Evolutionary conservation across 1,139 yeast species (phyloP).

Genomic region (Suhomyces ambrosiae): DNA sequence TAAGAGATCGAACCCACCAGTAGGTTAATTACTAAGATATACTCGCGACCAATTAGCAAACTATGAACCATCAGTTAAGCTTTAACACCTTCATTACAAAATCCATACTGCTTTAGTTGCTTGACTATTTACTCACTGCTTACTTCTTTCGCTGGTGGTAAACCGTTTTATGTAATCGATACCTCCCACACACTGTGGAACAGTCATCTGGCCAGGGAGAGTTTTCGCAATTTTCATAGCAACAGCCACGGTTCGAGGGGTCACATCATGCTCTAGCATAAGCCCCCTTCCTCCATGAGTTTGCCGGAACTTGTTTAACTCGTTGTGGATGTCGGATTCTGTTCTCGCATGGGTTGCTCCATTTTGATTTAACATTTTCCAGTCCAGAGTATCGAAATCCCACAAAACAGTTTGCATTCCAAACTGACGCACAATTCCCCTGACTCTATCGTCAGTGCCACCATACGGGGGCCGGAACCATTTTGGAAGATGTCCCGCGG

Average conservation of each 20-base stretch:
- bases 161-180: slow-evolving; percentile 43
- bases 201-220: slow-evolving; percentile 61
- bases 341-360: slow-evolving; percentile 29
- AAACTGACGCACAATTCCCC: slow-evolving; percentile 78
- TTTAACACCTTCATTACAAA: too few species aligned
- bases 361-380: slow-evolving; percentile 58
- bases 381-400: slow-evolving; percentile 91
- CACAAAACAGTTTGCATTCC: slow-evolving; percentile 88
- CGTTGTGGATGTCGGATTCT: slow-evolving; percentile 53
- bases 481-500: slow-evolving; percentile 83
- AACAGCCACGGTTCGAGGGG: slow-evolving; percentile 64
- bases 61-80: too few species aligned
- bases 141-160: slow-evolving; percentile 3
- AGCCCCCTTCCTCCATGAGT: slow-evolving; percentile 53
- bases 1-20: background rate
- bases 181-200: slow-evolving; percentile 83
- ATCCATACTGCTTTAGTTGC: too few species aligned
- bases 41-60: too few species aligned
- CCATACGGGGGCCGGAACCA: slow-evolving; percentile 98
- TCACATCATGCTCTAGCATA: slow-evolving; percentile 83
- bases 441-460: slow-evolving; percentile 82
- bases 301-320: slow-evolving; percentile 55
- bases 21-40: too few species aligned
- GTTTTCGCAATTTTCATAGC: slow-evolving; percentile 58
- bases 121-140: too few species aligned